Base-by-base conservation (phyloP, 176 grass and related monocot genomes). In the Luzula sylvatica region DNA sequence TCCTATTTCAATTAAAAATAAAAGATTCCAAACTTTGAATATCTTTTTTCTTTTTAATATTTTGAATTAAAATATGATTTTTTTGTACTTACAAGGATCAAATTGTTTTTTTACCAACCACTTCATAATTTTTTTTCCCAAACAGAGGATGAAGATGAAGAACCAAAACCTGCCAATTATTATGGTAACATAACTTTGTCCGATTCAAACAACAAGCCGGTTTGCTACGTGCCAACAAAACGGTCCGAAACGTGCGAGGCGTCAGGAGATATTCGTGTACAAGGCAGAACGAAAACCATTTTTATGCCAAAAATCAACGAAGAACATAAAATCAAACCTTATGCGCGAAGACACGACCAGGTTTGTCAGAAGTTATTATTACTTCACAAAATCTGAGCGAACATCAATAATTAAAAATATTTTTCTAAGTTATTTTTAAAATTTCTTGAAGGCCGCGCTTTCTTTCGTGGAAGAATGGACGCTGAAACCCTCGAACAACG, bases 241-340 rank as follows among this genome's bases (percentile, higher is more conserved):
- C 17, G 58, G 65, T 73, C 70, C 5, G 46, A 65, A 22, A 63
- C 61, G 8, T 73, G 70, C 8, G 49, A 65, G 12, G 70, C 49
- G 19, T 53, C 25, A 65, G 70, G 88, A 1, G 88, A 95, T 61
- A 69, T 88, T 0, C 75, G 88, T 0, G 28, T 95, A 56, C 60
- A 78, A 29, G 88, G 88, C 5, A 66, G 71, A 61, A 17, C 62
- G 1, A 70, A 73, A 18, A 63, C 80, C 69, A 84, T 95, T 70
- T 84, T 75, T 56, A 14, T 88, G 29, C 63, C 52, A 12, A 23
- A 30, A 15, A 60, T 83, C 20, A 74, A 68, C 46, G 28, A 18
- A 65, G 88, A 95, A 47, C 74, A 81, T 76, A 75, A 65, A 73
- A 88, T 80, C 22, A 95, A 95, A 74, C 88, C 88, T n/a, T 95